phyloP scores from a whole-genome alignment of 371 early-diverging fungal species.

The Chytridium lagenaria region DNA sequence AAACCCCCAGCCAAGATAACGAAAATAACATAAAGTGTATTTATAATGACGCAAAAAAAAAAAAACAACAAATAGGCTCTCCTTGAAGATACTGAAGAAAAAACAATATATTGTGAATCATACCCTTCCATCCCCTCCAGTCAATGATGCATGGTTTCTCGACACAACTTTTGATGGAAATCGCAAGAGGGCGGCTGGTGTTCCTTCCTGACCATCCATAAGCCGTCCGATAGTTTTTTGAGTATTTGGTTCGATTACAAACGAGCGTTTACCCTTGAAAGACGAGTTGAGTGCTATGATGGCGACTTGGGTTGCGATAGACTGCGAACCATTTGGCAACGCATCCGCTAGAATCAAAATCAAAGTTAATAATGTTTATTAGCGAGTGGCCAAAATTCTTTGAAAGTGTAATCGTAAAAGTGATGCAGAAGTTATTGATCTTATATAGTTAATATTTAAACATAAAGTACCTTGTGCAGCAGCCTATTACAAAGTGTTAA shows the following conservation, averaged over 20 bases:
- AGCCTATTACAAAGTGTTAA: too few species aligned
- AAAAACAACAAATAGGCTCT: not conserved
- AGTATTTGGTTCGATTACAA: conserved; percentile 1
- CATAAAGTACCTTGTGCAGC: too few species aligned
- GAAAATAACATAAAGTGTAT: too few species aligned
- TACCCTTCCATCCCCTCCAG: conserved; percentile 30
- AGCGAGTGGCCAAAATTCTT: too few species aligned
- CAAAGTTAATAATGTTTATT: too few species aligned
- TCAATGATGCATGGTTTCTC: conserved; percentile 42
- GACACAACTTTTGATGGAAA: conserved; percentile 48
- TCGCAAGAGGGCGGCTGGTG: conserved; percentile 22
- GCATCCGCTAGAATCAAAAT: too few species aligned
- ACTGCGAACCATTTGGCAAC: too few species aligned
- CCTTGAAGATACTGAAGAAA: not conserved
- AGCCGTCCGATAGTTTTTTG: conserved; percentile 27
- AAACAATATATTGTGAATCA: not conserved
- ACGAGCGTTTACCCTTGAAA: not conserved
- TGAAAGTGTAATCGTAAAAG: too few species aligned
- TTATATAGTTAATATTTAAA: too few species aligned
- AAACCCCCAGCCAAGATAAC: too few species aligned
- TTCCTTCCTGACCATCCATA: conserved; percentile 27
- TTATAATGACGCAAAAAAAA: not conserved
- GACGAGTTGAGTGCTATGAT: conserved; percentile 14
- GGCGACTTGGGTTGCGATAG: not conserved
- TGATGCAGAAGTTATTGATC: too few species aligned